Percentiles rank a stretch among this genome's conserved stretches.
These are phyloP conservation scores for Echium plantagineum DNA, from an alignment of 257 asterid species.

Conservation along the genomic window DNA sequence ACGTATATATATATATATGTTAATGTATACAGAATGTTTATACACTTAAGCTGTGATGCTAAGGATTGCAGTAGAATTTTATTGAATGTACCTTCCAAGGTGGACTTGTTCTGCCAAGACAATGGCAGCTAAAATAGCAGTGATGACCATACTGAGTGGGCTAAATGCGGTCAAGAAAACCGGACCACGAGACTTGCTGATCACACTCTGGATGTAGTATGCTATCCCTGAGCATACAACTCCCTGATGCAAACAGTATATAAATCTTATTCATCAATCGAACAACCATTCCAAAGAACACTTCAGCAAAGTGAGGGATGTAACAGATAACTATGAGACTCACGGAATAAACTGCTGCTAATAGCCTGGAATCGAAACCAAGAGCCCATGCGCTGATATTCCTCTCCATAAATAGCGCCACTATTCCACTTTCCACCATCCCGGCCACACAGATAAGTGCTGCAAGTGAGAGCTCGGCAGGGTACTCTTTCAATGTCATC, in stretches of 20 bases:
- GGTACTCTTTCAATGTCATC: constrained; percentile 62
- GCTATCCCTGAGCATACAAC: constrained; percentile 82
- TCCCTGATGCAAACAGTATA: constrained; percentile 29
- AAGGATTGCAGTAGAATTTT: too few species aligned
- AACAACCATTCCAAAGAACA: too few species aligned
- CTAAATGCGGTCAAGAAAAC: constrained; percentile 81
- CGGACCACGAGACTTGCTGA: constrained; percentile 58
- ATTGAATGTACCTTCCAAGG: constrained; percentile 68
- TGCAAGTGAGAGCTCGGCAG: constrained; percentile 66
- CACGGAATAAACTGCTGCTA: constrained; percentile 76
- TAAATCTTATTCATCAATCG: too few species aligned
- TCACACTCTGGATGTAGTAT: constrained; percentile 65
- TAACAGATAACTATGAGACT: constrained; percentile 9
- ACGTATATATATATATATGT: too few species aligned
- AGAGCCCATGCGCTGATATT: constrained; percentile 56
- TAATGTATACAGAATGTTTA: too few species aligned
- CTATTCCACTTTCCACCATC: constrained; percentile 59
- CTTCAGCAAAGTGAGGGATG: too few species aligned
- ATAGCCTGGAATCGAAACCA: constrained; percentile 72
- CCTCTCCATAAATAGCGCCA: constrained; percentile 56
- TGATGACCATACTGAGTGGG: constrained; percentile 66
- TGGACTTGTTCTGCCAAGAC: constrained; percentile 59
- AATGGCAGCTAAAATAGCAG: constrained; percentile 58
- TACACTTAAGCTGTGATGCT: too few species aligned
- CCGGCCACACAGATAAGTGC: constrained; percentile 58